Base-by-base conservation (phyloP, 1,284 basidiomycete species). In the Trametes versicolor region DNA sequence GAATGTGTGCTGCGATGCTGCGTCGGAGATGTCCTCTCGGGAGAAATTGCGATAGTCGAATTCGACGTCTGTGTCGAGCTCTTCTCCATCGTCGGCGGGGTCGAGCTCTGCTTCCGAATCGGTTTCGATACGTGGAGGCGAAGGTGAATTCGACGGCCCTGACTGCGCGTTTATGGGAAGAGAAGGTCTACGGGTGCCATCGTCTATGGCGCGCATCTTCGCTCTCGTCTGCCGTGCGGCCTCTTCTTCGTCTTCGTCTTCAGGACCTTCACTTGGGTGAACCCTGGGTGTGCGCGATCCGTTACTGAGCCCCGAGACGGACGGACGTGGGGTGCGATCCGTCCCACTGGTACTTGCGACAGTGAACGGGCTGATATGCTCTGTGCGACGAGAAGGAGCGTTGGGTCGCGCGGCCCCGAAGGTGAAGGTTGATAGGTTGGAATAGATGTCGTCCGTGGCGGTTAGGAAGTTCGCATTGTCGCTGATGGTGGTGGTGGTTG, bases 1-100 rank as follows among this genome's bases (percentile, higher is more conserved):
- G 51, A 87, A 87, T 0, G 86, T 87, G 70, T 84, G 78, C 63
- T 80, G 81, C 3, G 85, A 87, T 27, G 82, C 81, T 2, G 80
- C 78, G 71, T 87, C 84, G 2, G 81, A 78, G 5, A 71, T 55
- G 4, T 73, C 70, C 23, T 66, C 62, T 68, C 71, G 61, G n/a
- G 63, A 60, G 57, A 67, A 41, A 54, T 64, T 58, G 37, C 70
- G 72, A 36, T 73, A 67, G 49, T 76, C 78, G 52, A 78, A 71
- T 68, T 80, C 80, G 25, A 80, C 78, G 64, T 81, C 80, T 1
- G 79, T 79, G 58, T 80, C 80, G 47, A 80, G 73, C 39, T 78
- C 76, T 43, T 71, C 69, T 15, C 57, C 64, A 13, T 70, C 70
- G 61, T 68, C 67, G 2, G 70, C 60, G 23, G 70, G 56, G n/a